Evolutionary conservation across 257 asterid species (phyloP).

Genomic region (Coffea canephora): DNA sequence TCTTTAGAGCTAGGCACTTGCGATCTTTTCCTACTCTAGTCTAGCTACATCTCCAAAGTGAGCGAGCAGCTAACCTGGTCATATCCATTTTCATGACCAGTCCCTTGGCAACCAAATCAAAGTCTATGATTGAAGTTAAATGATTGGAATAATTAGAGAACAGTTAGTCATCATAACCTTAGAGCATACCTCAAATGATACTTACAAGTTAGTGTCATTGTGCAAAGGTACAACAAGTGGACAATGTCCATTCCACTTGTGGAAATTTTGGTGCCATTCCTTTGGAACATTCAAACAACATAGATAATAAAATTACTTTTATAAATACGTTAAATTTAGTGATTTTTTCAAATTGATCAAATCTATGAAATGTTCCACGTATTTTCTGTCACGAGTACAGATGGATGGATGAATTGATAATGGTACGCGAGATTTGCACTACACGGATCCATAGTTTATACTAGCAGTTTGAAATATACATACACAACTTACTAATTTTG

Average conservation of each 20-base stretch:
- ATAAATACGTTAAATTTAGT: too few relatives aligned
- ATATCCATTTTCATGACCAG: not conserved
- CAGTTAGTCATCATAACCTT: conserved; percentile 5
- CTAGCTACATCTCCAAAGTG: not conserved
- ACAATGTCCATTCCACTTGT: conserved; percentile 8
- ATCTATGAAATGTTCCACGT: too few relatives aligned
- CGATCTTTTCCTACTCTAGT: not conserved
- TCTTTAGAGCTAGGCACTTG: not conserved
- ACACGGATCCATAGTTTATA: too few relatives aligned
- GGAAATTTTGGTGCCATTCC: not conserved
- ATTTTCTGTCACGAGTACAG: too few relatives aligned
- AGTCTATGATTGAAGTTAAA: conserved; percentile 17
- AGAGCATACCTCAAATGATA: conserved; percentile 13
- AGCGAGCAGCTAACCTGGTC: conserved; percentile 3
- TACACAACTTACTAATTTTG: too few relatives aligned
- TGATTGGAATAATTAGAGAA: conserved; percentile 17
- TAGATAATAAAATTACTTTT: not conserved
- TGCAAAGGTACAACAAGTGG: conserved; percentile 1
- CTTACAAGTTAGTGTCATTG: not conserved
- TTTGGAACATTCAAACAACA: not conserved
- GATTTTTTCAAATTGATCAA: too few relatives aligned
- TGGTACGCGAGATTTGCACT: too few relatives aligned
- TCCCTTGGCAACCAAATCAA: not conserved
- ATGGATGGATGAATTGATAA: too few relatives aligned
- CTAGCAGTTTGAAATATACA: too few relatives aligned